Conservation (phyloP, 352 stramenopile genomes). For the Phytophthora uliginosa region DNA sequence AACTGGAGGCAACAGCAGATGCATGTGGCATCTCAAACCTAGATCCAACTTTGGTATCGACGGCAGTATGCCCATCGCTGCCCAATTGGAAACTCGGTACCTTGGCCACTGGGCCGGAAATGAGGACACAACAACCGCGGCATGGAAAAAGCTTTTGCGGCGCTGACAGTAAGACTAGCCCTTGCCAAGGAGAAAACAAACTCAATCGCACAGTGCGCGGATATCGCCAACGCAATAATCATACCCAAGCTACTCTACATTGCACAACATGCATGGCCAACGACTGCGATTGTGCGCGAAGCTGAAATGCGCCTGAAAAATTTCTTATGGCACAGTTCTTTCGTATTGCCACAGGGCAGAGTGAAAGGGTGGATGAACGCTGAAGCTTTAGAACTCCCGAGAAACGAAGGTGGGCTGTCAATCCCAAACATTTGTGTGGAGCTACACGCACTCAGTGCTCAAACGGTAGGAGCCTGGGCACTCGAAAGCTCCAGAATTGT, state of each 20-base stretch:
- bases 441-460: background rate
- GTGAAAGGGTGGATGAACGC: background rate
- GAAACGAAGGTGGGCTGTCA: background rate
- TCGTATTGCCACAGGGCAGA: background rate
- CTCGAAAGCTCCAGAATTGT: background rate
- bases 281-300: background rate
- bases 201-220: background rate
- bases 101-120: background rate
- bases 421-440: background rate
- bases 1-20: background rate
- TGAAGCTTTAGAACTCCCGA: background rate
- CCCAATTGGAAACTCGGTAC: background rate
- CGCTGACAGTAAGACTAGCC: background rate
- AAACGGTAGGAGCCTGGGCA: background rate
- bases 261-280: background rate
- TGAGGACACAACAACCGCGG: background rate
- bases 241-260: background rate
- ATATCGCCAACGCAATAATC: background rate
- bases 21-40: background rate
- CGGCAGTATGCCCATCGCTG: background rate
- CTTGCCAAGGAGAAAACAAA: background rate
- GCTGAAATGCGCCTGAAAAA: background rate
- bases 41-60: background rate
- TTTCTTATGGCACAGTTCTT: background rate
- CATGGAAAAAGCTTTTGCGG: background rate